phyloP scores from a whole-genome alignment of 164 flowering plant genomes.

The Annona squamosa region DNA sequence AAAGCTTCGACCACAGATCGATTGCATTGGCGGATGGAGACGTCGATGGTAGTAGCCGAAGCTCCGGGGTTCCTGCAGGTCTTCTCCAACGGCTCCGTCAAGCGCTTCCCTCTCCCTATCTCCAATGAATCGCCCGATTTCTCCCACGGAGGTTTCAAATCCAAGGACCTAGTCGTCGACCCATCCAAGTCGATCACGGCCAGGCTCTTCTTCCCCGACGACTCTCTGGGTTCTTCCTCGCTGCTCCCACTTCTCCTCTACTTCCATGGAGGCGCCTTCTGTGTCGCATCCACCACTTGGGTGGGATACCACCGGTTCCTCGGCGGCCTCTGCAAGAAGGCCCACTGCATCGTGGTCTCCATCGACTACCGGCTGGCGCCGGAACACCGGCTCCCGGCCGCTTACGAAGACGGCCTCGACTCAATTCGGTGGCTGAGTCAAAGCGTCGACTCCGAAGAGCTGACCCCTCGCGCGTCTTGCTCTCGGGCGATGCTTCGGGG shows the following conservation, averaged over 20 bases:
- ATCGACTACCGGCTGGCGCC: constrained; percentile 50
- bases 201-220: constrained; percentile 48
- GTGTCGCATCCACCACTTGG: constrained; percentile 23
- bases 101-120: constrained; percentile 45
- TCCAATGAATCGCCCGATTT: constrained; percentile 26
- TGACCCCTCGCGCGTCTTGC: constrained; percentile 58
- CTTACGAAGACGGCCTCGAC: constrained; percentile 35
- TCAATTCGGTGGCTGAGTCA: constrained; percentile 28
- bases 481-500: constrained; percentile 86
- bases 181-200: constrained; percentile 46
- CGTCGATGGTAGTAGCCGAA: constrained; percentile 24
- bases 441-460: constrained; percentile 17
- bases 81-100: constrained; percentile 58
- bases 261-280: constrained; percentile 23
- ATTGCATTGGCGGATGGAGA: no score
- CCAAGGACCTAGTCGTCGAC: constrained; percentile 60
- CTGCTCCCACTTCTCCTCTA: constrained; percentile 34
- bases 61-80: constrained; percentile 55
- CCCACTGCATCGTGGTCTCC: constrained; percentile 32
- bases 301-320: constrained; percentile 29
- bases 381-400: constrained; percentile 44
- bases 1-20: no score
- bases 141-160: constrained; percentile 32
- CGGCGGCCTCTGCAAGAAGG: constrained; percentile 24
- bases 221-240: no score